These are phyloP conservation scores for Hibiscus syriacus DNA, from an alignment of 345 rosid genomes.

Conservation along the genomic window DNA sequence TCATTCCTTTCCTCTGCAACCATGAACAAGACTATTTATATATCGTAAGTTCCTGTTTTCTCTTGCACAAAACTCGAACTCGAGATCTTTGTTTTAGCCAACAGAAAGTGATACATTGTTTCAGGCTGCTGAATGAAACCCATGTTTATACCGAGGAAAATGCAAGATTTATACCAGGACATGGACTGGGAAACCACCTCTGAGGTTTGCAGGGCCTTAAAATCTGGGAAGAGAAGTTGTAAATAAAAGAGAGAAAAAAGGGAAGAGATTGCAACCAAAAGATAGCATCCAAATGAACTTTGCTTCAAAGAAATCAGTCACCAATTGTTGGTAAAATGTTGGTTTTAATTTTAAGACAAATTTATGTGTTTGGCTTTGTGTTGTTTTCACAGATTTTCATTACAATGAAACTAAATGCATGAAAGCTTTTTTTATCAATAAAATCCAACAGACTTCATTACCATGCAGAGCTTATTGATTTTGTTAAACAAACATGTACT, in stretches of 20 bases:
- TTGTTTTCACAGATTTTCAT: background rate
- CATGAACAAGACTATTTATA: slow-evolving; percentile 67
- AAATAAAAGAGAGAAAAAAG: background rate
- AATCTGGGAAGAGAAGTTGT: background rate
- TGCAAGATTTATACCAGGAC: slow-evolving; percentile 90
- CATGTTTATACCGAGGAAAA: slow-evolving; percentile 87
- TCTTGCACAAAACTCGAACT: too few relatives aligned
- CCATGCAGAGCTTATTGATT: background rate
- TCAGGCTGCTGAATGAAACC: slow-evolving; percentile 79
- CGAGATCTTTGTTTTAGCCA: background rate
- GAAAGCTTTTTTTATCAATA: background rate
- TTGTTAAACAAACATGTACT: background rate
- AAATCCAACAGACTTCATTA: background rate
- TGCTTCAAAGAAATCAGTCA: background rate
- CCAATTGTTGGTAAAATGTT: background rate
- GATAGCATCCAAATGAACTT: background rate
- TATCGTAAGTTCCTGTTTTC: slow-evolving; percentile 45
- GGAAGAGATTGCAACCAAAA: background rate
- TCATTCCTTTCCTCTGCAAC: slow-evolving; percentile 75
- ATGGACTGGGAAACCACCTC: slow-evolving; percentile 63
- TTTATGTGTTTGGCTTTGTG: background rate
- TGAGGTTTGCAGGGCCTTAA: slow-evolving; percentile 21
- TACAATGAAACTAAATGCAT: background rate
- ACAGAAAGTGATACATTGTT: background rate
- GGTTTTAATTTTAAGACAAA: background rate